phyloP scores from a whole-genome alignment of 306 rosid genomes.

The Cicer judaicum region DNA sequence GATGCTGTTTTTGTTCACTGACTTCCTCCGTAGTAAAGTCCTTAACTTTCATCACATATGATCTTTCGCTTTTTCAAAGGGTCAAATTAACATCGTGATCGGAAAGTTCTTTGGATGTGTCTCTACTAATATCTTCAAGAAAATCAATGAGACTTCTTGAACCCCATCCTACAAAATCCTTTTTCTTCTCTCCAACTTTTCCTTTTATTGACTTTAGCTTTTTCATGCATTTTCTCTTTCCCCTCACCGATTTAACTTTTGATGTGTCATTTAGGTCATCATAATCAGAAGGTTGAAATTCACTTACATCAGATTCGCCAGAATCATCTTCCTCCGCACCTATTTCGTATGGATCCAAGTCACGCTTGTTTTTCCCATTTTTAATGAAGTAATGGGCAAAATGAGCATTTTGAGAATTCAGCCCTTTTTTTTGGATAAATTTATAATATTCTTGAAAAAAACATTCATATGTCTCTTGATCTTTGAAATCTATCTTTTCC shows the following conservation, averaged over 20 bases:
- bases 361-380: no score
- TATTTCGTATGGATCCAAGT: no score
- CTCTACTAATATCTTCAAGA: constrained; percentile 58
- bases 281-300: constrained; percentile 52
- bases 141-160: constrained; percentile 63
- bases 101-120: constrained; percentile 51
- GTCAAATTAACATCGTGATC: constrained; percentile 68
- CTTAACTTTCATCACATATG: constrained; percentile 60
- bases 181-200: constrained; percentile 53
- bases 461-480: no score
- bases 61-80: constrained; percentile 62
- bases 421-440: no score
- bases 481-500: no score
- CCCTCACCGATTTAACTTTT: constrained; percentile 39
- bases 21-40: constrained; percentile 61
- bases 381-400: no score
- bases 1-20: constrained; percentile 46
- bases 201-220: constrained; percentile 45
- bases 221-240: constrained; percentile 46
- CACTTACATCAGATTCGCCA: constrained; percentile 27
- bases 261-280: constrained; percentile 53
- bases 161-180: constrained; percentile 76
- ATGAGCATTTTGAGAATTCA: no score
- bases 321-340: no score
- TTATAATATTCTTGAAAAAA: no score